A percentile compares a stretch with the other conserved stretches of the same genome.
Conservation (phyloP, 805 yeast genomes). For the Kluyveromyces lactis region DNA sequence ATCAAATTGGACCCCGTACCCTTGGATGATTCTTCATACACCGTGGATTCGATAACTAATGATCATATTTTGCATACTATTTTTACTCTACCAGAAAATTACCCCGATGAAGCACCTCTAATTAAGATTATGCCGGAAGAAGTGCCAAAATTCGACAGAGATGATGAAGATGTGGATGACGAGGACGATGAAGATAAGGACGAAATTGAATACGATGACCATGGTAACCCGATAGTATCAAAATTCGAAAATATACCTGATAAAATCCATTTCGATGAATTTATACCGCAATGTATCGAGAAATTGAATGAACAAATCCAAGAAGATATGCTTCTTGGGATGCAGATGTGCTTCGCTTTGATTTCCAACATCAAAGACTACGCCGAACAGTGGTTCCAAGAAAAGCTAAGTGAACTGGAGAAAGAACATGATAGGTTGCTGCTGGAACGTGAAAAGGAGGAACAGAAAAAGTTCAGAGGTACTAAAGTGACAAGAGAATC, state of each 20-base stretch:
- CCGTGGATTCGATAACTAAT: constrained; percentile 37
- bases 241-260: constrained; percentile 50
- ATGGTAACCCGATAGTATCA: constrained; percentile 38
- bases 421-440: constrained; percentile 50
- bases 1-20: constrained; percentile 53
- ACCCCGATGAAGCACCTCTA: constrained; percentile 75
- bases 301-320: constrained; percentile 33
- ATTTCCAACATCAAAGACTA: constrained; percentile 71
- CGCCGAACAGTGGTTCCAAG: constrained; percentile 60
- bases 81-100: constrained; percentile 67
- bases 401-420: constrained; percentile 48
- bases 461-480: constrained; percentile 84
- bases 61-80: constrained; percentile 47
- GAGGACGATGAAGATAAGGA: constrained; percentile 33
- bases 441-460: constrained; percentile 63
- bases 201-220: constrained; percentile 35
- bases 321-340: constrained; percentile 67
- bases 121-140: constrained; percentile 36
- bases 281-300: constrained; percentile 28
- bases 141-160: constrained; percentile 21
- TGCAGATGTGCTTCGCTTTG: constrained; percentile 83
- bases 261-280: constrained; percentile 46
- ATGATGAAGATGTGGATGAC: constrained; percentile 21
- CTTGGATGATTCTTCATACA: constrained; percentile 9
- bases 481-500: constrained; percentile 79